Evolutionary conservation across 495 filamentous ascomycete genomes (phyloP), one percentile per base, ranked within the genome.

Genomic region (Xylaria venustula): DNA sequence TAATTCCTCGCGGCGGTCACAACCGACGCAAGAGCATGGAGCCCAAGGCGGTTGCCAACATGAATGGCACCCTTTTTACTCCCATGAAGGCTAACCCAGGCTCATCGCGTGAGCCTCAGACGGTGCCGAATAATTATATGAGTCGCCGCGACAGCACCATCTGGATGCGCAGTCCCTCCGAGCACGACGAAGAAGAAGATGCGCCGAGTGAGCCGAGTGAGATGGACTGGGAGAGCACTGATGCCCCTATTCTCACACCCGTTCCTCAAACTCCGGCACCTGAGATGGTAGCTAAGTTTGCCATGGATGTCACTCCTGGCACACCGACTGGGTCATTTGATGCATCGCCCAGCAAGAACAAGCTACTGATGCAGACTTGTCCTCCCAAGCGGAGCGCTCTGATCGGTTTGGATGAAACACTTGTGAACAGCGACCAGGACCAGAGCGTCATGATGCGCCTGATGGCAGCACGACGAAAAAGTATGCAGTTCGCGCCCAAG

Each of bases 21-120:
- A 87, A 90, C 61, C 85, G 92, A 32, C 84, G 91, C 36, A 96
- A 95, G 83, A 91, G 88, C 60, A 97, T 97, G 92, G 91, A 96
- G 73, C 92, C 92, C 2, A 85, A 85, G 61, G 84, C 89, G 2
- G 76, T 96, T 12, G 82, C 86, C 60, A 92, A 92, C 57, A 63
- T 88, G 23, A 90, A 92, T 59, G 86, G 87, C 30, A 88, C 80
- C 2, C 76, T 91, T 4, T 68, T 84, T 12, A 79, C 83, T 2
- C 71, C 75, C 6, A 63, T 65, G 19, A 74, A 77, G 45, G 70
- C 42, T 46, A 69, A 49, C 40, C n/a, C 61, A 15, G 54, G 63
- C 54, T 23, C 64, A 2, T 64, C 72, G 11, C 75, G 71, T 30
- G 78, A 79, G 14, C 75, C 70, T 47, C 69, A 75, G 26, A 76